phyloP scores from a whole-genome alignment of 495 filamentous ascomycete species.

The Penicillium parvum region DNA sequence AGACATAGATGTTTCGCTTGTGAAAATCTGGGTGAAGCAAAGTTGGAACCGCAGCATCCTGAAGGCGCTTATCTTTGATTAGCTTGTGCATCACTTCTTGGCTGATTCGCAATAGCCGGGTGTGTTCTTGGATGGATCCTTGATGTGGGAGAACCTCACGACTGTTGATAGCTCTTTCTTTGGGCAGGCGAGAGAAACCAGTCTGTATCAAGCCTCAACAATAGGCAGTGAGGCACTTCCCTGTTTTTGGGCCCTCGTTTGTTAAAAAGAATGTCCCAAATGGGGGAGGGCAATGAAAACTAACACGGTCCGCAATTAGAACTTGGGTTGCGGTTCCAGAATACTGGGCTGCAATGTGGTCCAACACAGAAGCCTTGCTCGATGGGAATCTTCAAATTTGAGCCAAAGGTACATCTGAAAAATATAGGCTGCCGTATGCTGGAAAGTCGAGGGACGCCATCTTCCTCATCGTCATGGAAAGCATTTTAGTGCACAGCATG shows the following conservation, averaged over 20 bases:
- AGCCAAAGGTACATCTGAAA: conserved; percentile 24
- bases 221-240: neutral
- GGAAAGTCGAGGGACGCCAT: conserved; percentile 38
- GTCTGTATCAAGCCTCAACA: neutral
- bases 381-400: conserved; percentile 22
- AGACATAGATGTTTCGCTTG: conserved; percentile 43
- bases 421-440: conserved; percentile 41
- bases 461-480: conserved; percentile 29
- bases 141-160: conserved; percentile 15
- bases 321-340: conserved; percentile 34
- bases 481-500: conserved; percentile 31
- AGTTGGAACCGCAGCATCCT: conserved; percentile 12
- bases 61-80: conserved; percentile 29
- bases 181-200: neutral
- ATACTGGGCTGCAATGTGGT: conserved; percentile 34
- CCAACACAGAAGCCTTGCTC: conserved; percentile 37
- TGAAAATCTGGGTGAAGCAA: conserved; percentile 40
- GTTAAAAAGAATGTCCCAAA: too few relatives aligned
- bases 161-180: neutral
- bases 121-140: conserved; percentile 31
- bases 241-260: too few relatives aligned
- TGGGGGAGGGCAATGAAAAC: too few relatives aligned
- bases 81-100: conserved; percentile 28
- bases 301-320: neutral
- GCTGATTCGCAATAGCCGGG: conserved; percentile 25